Percentiles rank a stretch among this genome's conserved stretches.
Evolutionary conservation across 169 alveolate species (phyloP).

Genomic region (Miamiensis avidus): DNA sequence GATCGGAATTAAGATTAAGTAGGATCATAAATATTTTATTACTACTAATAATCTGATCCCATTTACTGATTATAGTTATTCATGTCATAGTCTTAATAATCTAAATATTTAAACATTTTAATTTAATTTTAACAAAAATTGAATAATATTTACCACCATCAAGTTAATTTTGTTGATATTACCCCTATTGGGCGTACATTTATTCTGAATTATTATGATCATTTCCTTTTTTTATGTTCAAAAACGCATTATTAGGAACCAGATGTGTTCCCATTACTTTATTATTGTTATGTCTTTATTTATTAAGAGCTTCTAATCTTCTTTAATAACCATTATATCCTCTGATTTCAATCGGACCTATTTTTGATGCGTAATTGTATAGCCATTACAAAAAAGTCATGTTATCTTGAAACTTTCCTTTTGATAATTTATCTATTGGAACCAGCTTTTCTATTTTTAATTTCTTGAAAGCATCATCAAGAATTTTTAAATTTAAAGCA

Average conservation of each 20-base stretch:
- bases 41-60: background rate
- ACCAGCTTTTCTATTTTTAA: slow-evolving; percentile 28
- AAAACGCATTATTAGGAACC: slow-evolving; percentile 27
- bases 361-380: slow-evolving; percentile 24
- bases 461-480: slow-evolving; percentile 38
- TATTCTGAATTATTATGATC: too few species aligned
- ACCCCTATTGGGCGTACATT: too few species aligned
- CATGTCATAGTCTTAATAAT: background rate
- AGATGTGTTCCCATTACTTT: slow-evolving; percentile 30
- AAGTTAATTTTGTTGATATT: too few species aligned
- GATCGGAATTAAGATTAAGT: too few species aligned
- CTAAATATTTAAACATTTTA: too few species aligned
- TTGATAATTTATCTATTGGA: slow-evolving; percentile 27
- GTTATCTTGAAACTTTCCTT: slow-evolving; percentile 31
- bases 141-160: too few species aligned
- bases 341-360: slow-evolving; percentile 17
- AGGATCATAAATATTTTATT: slow-evolving; percentile 13
- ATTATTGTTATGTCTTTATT: slow-evolving; percentile 32
- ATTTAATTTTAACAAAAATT: too few species aligned
- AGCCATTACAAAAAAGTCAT: slow-evolving; percentile 33
- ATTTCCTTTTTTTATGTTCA: too few species aligned
- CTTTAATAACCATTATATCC: slow-evolving; percentile 27
- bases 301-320: slow-evolving; percentile 25
- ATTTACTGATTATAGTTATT: background rate
- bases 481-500: slow-evolving; percentile 23